phyloP scores from a whole-genome alignment of 371 early-diverging fungal species.

The Phascolomyces articulosus region DNA sequence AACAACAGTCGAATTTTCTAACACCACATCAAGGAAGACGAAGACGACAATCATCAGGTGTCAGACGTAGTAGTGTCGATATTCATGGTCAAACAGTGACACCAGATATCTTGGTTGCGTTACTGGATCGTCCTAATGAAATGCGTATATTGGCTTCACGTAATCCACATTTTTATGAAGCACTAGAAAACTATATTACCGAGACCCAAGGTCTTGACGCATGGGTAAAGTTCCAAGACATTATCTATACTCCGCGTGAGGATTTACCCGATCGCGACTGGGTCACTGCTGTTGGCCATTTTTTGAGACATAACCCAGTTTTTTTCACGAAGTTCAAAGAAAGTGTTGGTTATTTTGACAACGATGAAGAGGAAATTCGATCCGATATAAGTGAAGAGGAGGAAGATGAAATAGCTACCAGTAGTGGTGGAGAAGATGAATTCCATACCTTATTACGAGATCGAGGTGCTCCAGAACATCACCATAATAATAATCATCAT shows the following conservation, averaged over 20 bases:
- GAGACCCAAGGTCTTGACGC: constrained; percentile 39
- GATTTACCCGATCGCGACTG: constrained; percentile 40
- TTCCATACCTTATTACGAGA: background rate
- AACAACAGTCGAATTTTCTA: background rate
- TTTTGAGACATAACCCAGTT: constrained; percentile 39
- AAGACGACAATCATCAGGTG: background rate
- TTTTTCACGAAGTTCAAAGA: constrained; percentile 51
- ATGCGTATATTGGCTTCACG: constrained; percentile 34
- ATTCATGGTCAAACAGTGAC: constrained; percentile 38
- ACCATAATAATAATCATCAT: too few relatives aligned
- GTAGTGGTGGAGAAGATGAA: background rate
- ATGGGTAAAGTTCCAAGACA: constrained; percentile 43
- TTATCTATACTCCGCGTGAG: constrained; percentile 42
- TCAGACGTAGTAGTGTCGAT: constrained; percentile 26
- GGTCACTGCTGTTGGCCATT: constrained; percentile 37
- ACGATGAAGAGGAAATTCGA: constrained; percentile 21
- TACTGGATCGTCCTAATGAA: constrained; percentile 40
- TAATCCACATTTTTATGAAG: constrained; percentile 37
- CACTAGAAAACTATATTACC: constrained; percentile 33
- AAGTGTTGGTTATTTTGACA: constrained; percentile 42
- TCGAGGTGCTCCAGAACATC: background rate
- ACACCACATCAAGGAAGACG: background rate
- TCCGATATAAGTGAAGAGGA: constrained; percentile 6
- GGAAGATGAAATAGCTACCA: constrained; percentile 10
- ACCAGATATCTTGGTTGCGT: constrained; percentile 40